Percentiles rank a stretch among this genome's conserved stretches.
Conservation (phyloP, 495 filamentous ascomycete species). For the Aspergillus homomorphus region DNA sequence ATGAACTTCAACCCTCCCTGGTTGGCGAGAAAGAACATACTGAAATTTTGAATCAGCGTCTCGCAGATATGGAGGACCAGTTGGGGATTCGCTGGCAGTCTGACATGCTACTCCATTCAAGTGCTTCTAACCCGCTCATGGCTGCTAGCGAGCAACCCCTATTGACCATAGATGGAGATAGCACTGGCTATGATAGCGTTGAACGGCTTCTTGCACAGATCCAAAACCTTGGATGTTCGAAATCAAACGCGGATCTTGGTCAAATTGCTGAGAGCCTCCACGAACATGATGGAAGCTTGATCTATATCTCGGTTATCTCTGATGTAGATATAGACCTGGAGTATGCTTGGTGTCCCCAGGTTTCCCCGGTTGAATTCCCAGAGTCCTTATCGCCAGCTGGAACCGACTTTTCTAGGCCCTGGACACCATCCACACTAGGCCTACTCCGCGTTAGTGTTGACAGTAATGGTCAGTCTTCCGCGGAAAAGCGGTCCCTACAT, state of each 20-base stretch:
- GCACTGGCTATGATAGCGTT: constrained; percentile 25
- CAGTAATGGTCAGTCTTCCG: constrained; percentile 17
- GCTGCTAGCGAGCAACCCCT: constrained; percentile 24
- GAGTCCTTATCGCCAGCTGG: constrained; percentile 10
- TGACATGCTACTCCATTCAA: constrained; percentile 15
- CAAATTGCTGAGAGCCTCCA: constrained; percentile 31
- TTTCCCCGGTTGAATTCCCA: constrained; percentile 31
- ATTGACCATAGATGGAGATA: constrained; percentile 28
- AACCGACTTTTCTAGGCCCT: constrained; percentile 11
- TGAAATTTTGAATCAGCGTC: constrained; percentile 24
- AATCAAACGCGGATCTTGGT: constrained; percentile 25
- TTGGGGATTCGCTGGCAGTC: constrained; percentile 30
- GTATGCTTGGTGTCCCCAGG: constrained; percentile 33
- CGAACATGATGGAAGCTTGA: constrained; percentile 30
- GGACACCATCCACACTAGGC: constrained; percentile 27
- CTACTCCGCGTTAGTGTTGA: constrained; percentile 28
- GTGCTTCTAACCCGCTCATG: constrained; percentile 17
- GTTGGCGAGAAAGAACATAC: constrained; percentile 22
- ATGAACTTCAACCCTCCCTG: constrained; percentile 21
- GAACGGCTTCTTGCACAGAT: constrained; percentile 32
- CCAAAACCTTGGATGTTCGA: constrained; percentile 30
- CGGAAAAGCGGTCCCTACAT: constrained; percentile 21
- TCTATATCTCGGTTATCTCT: constrained; percentile 14
- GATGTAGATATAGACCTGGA: constrained; percentile 9
- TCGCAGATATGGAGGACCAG: constrained; percentile 29